Conservation (phyloP, 371 early-diverging fungal genomes). For the Saksenaea oblongispora region DNA sequence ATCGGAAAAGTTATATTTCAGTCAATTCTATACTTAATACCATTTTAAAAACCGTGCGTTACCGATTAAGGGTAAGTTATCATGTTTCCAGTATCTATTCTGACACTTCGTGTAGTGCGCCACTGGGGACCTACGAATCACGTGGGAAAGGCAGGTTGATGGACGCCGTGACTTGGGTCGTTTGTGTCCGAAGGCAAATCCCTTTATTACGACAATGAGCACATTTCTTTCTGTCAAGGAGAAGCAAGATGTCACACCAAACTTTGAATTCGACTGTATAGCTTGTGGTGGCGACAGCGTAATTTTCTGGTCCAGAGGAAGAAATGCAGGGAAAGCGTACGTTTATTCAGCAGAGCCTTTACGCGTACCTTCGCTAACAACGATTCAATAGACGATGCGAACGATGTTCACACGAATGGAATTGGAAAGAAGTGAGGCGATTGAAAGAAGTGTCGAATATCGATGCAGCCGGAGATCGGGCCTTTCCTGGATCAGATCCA, state of each 20-base stretch:
- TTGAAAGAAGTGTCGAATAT: not conserved
- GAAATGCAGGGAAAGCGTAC: conserved; percentile 1
- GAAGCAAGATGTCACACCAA: not conserved
- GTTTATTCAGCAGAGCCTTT: not conserved
- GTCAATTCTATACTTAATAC: too few species aligned
- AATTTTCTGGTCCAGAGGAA: not conserved
- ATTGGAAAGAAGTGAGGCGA: not conserved
- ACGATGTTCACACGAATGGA: not conserved
- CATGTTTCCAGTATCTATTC: too few species aligned
- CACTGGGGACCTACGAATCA: too few species aligned
- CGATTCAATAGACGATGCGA: not conserved
- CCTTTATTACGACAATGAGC: not conserved
- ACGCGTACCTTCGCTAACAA: not conserved
- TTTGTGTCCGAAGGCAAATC: not conserved
- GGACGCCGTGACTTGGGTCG: too few species aligned
- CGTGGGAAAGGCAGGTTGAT: too few species aligned
- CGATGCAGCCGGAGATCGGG: not conserved
- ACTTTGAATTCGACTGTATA: not conserved
- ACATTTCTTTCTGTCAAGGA: not conserved
- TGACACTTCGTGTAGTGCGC: too few species aligned
- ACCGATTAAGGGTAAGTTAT: too few species aligned
- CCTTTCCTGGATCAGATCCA: not conserved
- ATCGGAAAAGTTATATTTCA: too few species aligned
- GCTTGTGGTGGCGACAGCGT: not conserved
- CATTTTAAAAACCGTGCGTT: too few species aligned